Evolutionary conservation across 306 rosid species (phyloP).

Genomic region (Senna tora): DNA sequence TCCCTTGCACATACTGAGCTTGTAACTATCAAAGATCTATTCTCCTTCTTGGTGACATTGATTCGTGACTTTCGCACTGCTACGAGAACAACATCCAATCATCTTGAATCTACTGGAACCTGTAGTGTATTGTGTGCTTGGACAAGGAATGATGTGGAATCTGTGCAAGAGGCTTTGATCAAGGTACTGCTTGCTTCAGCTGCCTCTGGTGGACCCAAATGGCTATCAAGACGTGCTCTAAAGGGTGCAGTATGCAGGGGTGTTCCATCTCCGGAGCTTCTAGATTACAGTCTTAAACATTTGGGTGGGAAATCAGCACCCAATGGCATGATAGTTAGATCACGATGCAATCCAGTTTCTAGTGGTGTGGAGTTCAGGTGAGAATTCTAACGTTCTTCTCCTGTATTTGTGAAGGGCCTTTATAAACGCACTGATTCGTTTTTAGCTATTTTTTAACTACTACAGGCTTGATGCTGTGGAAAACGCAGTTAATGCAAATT

Average conservation of each 20-base stretch:
- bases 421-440: background rate
- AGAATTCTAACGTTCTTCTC: background rate
- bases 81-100: conserved; percentile 21
- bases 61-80: conserved; percentile 8
- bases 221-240: conserved; percentile 63
- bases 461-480: conserved; percentile 52
- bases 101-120: conserved; percentile 10
- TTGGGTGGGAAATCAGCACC: conserved; percentile 54
- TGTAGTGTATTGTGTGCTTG: conserved; percentile 51
- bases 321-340: conserved; percentile 52
- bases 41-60: conserved; percentile 51
- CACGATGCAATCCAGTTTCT: conserved; percentile 54
- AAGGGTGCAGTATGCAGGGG: conserved; percentile 58
- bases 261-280: conserved; percentile 58
- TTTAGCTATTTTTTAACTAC: background rate
- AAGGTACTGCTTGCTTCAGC: conserved; percentile 56
- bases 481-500: conserved; percentile 29
- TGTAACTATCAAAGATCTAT: conserved; percentile 60
- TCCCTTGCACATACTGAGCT: conserved; percentile 54
- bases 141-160: conserved; percentile 59
- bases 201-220: conserved; percentile 38
- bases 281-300: conserved; percentile 64
- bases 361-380: conserved; percentile 66
- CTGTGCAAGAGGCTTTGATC: conserved; percentile 56
- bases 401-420: background rate